Evolutionary conservation across 768 basidiomycete species (phyloP).

Genomic region (Flagelloscypha sp.): DNA sequence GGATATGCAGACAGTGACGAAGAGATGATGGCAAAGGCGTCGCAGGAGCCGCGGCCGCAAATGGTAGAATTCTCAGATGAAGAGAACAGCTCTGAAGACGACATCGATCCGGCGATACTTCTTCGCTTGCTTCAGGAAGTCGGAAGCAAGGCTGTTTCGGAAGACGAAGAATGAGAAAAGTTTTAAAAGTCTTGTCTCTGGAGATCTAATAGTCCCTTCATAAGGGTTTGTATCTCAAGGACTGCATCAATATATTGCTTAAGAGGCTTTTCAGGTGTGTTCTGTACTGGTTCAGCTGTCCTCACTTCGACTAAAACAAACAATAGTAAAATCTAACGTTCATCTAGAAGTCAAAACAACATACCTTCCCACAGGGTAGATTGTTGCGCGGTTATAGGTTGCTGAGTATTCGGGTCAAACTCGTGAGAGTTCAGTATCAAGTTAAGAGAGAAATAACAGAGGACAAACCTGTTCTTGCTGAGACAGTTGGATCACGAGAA

Average conservation of each 20-base stretch:
- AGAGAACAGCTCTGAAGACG: conserved; percentile 26
- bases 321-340: too few species aligned
- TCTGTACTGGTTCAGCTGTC: conserved; percentile 69
- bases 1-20: conserved; percentile 46
- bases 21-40: conserved; percentile 21
- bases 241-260: conserved; percentile 63
- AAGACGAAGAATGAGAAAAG: conserved; percentile 29
- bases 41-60: too few species aligned
- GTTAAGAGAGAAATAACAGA: conserved; percentile 1
- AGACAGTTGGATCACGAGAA: conserved; percentile 71
- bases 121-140: too few species aligned
- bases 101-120: conserved; percentile 33
- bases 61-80: too few species aligned
- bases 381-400: conserved; percentile 67
- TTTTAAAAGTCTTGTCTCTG: conserved; percentile 59
- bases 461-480: conserved; percentile 69
- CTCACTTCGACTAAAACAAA: conserved; percentile 89
- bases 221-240: conserved; percentile 70
- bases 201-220: conserved; percentile 79
- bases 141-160: conserved; percentile 20
- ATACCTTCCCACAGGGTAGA: conserved; percentile 83
- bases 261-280: conserved; percentile 72
- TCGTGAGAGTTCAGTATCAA: conserved; percentile 18
- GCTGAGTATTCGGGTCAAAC: conserved; percentile 69
- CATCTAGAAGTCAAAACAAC: too few species aligned